These are phyloP conservation scores for Suillus sp. DNA, from an alignment of 768 basidiomycete genomes.

Conservation along the genomic window DNA sequence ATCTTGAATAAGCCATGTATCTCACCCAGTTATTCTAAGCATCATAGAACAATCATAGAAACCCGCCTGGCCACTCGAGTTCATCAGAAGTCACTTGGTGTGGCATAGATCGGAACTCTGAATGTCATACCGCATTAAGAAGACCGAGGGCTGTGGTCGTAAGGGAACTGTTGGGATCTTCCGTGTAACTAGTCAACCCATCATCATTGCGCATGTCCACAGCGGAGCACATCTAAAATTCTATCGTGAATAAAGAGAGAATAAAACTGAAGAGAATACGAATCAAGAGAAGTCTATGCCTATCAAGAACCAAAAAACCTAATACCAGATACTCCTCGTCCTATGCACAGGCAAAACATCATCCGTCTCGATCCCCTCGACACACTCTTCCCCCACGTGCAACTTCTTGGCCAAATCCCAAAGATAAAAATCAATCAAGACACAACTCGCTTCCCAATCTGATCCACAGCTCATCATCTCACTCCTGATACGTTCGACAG, in stretches of 20 bases:
- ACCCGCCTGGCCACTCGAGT: not conserved
- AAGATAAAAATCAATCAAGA: conserved; percentile 87
- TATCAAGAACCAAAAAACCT: conserved; percentile 22
- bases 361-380: conserved; percentile 59
- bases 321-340: conserved; percentile 89
- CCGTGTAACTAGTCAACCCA: not conserved
- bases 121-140: not conserved
- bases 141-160: not conserved
- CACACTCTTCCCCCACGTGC: conserved; percentile 59
- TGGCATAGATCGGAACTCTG: not conserved
- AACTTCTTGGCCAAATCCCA: conserved; percentile 86
- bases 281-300: conserved; percentile 3
- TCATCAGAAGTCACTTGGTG: not conserved
- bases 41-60: not conserved
- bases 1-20: not conserved
- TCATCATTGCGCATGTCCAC: not conserved
- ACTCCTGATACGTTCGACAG: conserved; percentile 72
- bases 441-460: conserved; percentile 56
- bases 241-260: not conserved
- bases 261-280: not conserved
- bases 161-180: not conserved
- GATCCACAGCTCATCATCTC: conserved; percentile 44
- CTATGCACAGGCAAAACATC: conserved; percentile 72
- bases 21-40: not conserved
- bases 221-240: not conserved